Evolutionary conservation across 768 basidiomycete species (phyloP), one percentile per base, ranked within the genome.

Genomic region (Daedaleopsis nitida): DNA sequence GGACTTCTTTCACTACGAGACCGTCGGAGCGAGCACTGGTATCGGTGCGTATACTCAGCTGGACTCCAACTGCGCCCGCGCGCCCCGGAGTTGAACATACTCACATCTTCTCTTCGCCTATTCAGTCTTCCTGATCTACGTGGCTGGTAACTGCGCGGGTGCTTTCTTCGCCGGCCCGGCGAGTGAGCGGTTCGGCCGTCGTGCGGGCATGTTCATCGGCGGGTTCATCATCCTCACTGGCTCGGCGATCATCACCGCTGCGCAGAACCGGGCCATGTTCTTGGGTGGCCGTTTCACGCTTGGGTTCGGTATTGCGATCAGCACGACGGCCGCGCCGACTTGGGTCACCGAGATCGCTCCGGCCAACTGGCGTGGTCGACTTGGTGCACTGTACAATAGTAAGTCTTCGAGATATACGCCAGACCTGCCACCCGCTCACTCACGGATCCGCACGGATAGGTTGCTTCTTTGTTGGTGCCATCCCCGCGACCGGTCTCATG

Each of bases 301-400:
- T 11, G 52, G 52, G 1, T 54, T 54, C 39, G 52, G 52, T 12
- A 43, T 54, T 7, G 52, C 52, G 3, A 54, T 54, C 21, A 39
- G 37, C 37, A 54, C 52, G 38, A 54, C 52, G 19, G 52, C 52
- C 50, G 57, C 57, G 8, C 57, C 57, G 38, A 58, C 42, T 12
- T 43, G 32, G 38, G 42, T 58, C 19, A 58, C 57, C 12, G 57
- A 58, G 50, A n/a, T 58, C 17, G 57, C 57, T 11, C 52, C 52
- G 11, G 52, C 52, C 9, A 37, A 54, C 52, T 54, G 52, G 52
- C 52, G 52, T 3, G 52, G 52, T 2, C 37, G 52, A 23, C 52
- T 54, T 37, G 52, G 52, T 13, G 52, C 52, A 1, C 11, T 23
- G 38, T 55, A 55, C 44, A 55, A 55, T 42, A 55, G 54, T 55